Base-by-base conservation (phyloP, 768 basidiomycete genomes). In the Mycena albidolilacea region DNA sequence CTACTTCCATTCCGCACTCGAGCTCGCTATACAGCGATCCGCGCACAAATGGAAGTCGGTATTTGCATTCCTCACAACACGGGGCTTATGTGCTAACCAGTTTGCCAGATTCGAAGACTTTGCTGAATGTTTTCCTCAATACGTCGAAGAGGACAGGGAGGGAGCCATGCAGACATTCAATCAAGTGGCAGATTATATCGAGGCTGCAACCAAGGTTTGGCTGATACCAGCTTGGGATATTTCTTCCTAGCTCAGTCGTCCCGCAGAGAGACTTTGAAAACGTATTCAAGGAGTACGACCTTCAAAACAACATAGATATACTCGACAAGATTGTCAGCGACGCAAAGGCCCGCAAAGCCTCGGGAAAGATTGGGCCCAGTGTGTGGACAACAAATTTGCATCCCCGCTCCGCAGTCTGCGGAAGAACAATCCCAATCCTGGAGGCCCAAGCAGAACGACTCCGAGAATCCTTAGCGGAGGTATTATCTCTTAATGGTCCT, bases 261-360 rank as follows among this genome's bases (percentile, higher is more conserved):
- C 61, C 17, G 35, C 7, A 54, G 93, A 87, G 88, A 46, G 89
- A 91, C 72, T 86, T 92, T 50, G 91, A 94, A 64, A 87, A 90
- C 46, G 73, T 95, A n/a, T 91, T 94, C 79, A 88, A 85, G 38
- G 88, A 92, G 67, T 91, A 92, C 77, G 85, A 89, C 63, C 90
- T 93, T 1, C 89, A 89, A 74, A 90, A 91, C 57, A 92, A 89
- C 74, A 87, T 95, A 41, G 93, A 95, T 79, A 85, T 85, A 5
- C 85, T 95, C 14, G 93, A 95, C 72, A 85, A 85, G 12, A 88
- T 93, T 15, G 90, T 95, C 1, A 89, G 85, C 12, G 93, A 93
- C 41, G 94, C 93, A 74, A 91, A 79, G 77, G 87, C 87, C 21
- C 82, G 87, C 30, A 89, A 91, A 64, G 86, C 85, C 44, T 84